Percentiles rank a stretch among this genome's conserved stretches.
phyloP scores from a whole-genome alignment of 352 stramenopile species.

The Pythium chondricola region DNA sequence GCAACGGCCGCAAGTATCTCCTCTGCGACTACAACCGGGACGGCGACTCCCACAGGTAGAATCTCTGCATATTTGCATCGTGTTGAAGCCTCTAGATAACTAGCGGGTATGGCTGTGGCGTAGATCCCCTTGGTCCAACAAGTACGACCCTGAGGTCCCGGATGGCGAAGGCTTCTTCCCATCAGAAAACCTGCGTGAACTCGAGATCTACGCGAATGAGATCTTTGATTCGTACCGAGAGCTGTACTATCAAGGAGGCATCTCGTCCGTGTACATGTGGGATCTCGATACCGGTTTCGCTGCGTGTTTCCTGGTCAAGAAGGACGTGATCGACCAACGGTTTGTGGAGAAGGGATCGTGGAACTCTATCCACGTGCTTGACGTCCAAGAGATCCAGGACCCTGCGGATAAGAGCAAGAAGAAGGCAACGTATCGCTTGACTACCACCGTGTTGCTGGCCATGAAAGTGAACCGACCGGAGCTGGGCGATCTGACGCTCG shows the following conservation, averaged over 20 bases:
- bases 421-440: constrained; percentile 89
- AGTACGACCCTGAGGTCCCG: constrained; percentile 71
- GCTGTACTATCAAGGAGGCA: constrained; percentile 94
- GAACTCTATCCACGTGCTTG: constrained; percentile 95
- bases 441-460: constrained; percentile 88
- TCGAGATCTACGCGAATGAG: constrained; percentile 94
- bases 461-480: constrained; percentile 87
- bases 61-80: neutral
- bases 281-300: constrained; percentile 91
- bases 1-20: constrained; percentile 88
- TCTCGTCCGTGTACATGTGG: constrained; percentile 95
- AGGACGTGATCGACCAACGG: constrained; percentile 78
- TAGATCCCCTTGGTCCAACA: constrained; percentile 91
- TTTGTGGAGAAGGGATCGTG: constrained; percentile 85
- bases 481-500: constrained; percentile 81
- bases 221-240: constrained; percentile 96
- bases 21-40: constrained; percentile 95
- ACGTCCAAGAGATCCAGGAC: constrained; percentile 65
- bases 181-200: constrained; percentile 80
- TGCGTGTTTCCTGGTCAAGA: constrained; percentile 93
- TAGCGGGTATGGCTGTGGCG: too few relatives aligned
- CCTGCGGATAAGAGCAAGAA: constrained; percentile 28
- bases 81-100: neutral
- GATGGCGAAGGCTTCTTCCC: constrained; percentile 88
- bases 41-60: constrained; percentile 80